Conservation (phyloP, 169 alveolate genomes). For the Cryptosporidium xiaoi region DNA sequence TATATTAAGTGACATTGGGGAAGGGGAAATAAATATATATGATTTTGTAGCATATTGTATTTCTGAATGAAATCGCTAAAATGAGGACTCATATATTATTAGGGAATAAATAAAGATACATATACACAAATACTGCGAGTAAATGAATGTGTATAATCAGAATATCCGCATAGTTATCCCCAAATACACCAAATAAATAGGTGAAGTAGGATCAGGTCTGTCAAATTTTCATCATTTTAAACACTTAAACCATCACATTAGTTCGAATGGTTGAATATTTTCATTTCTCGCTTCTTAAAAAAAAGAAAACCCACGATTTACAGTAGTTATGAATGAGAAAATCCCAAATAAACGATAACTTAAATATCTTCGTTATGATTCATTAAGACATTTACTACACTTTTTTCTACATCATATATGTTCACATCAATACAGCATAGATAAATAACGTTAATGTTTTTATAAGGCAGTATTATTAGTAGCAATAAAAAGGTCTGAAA, state of each 20-base stretch:
- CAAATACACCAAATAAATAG: slow-evolving; percentile 9
- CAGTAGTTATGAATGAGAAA: background rate
- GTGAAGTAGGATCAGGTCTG: slow-evolving; percentile 75
- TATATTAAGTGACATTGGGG: slow-evolving; percentile 59
- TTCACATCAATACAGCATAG: too few relatives aligned
- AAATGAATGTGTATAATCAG: slow-evolving; percentile 41
- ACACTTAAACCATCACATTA: background rate
- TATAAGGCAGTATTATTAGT: too few relatives aligned
- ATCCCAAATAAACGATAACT: background rate
- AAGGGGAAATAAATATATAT: slow-evolving; percentile 35
- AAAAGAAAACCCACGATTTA: too few relatives aligned
- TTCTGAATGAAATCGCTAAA: slow-evolving; percentile 3
- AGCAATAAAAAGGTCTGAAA: too few relatives aligned
- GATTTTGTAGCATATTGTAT: slow-evolving; percentile 68
- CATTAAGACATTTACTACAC: too few relatives aligned
- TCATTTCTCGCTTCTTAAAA: background rate
- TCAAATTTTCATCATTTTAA: slow-evolving; percentile 37
- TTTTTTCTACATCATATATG: too few relatives aligned
- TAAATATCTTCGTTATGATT: too few relatives aligned
- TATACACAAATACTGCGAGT: background rate
- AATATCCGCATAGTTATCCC: slow-evolving; percentile 67
- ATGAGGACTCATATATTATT: background rate
- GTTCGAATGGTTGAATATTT: background rate
- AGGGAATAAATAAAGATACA: background rate
- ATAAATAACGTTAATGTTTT: too few relatives aligned